Percentiles rank a stretch among this genome's conserved stretches.
Conservation (phyloP, 257 asterid species). For the Lavandula angustifolia region DNA sequence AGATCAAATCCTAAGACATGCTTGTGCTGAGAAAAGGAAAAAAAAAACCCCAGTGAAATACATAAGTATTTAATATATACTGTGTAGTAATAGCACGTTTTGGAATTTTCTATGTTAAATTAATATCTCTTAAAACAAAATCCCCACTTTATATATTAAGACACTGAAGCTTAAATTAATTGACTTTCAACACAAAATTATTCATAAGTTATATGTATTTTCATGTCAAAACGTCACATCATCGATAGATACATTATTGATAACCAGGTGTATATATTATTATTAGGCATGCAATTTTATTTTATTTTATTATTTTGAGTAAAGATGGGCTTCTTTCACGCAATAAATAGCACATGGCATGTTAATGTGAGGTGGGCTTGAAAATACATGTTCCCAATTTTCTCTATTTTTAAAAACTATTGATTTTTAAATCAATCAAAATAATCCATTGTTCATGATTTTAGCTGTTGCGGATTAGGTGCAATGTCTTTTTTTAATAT, state of each 20-base stretch:
- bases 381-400: constrained; percentile 16
- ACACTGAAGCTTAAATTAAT: neutral
- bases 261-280: neutral
- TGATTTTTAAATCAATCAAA: constrained; percentile 8
- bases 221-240: neutral
- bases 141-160: too few relatives aligned
- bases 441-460: constrained; percentile 25
- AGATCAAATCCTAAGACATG: too few relatives aligned
- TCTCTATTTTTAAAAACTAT: neutral
- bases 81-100: too few relatives aligned
- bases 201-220: neutral
- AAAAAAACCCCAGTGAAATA: too few relatives aligned
- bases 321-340: constrained; percentile 35
- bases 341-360: constrained; percentile 44
- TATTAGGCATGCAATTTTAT: too few relatives aligned
- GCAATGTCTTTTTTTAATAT: constrained; percentile 7
- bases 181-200: neutral
- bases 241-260: too few relatives aligned
- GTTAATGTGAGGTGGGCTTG: constrained; percentile 27
- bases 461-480: constrained; percentile 1
- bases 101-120: too few relatives aligned
- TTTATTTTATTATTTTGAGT: neutral
- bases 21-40: too few relatives aligned
- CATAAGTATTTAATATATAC: too few relatives aligned
- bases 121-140: too few relatives aligned